Evolutionary conservation across 495 filamentous ascomycete species (phyloP).

Genomic region (Penicillium arizonense): DNA sequence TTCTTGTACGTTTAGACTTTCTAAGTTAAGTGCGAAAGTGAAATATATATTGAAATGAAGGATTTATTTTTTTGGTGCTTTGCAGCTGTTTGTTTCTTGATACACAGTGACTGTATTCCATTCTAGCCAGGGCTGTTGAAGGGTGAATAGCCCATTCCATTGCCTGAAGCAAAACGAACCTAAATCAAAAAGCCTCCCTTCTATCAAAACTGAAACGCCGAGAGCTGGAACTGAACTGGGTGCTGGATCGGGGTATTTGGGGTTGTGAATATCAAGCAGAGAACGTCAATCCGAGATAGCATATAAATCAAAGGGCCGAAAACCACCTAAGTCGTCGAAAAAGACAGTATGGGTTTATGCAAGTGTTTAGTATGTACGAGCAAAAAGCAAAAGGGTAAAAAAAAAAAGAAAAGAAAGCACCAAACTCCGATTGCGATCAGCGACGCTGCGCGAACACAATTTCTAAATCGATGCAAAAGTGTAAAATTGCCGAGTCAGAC

Average conservation of each 20-base stretch:
- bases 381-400: background rate
- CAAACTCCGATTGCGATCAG: slow-evolving; percentile 17
- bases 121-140: slow-evolving; percentile 7
- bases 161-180: background rate
- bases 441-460: slow-evolving; percentile 17
- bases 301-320: slow-evolving; percentile 4
- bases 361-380: slow-evolving; percentile 17
- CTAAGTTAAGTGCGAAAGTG: too few relatives aligned
- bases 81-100: slow-evolving; percentile 3
- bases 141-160: slow-evolving; percentile 1
- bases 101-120: slow-evolving; percentile 3
- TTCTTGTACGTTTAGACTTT: too few relatives aligned
- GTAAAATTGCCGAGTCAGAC: slow-evolving; percentile 50
- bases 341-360: slow-evolving; percentile 17
- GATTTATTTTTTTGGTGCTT: slow-evolving; percentile 2
- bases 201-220: slow-evolving; percentile 5
- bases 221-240: background rate
- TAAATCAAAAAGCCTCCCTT: slow-evolving; percentile 3
- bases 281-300: slow-evolving; percentile 9
- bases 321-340: slow-evolving; percentile 3
- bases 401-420: slow-evolving; percentile 7
- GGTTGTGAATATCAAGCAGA: slow-evolving; percentile 18
- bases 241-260: slow-evolving; percentile 14
- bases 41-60: too few relatives aligned
- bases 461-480: slow-evolving; percentile 20